A percentile compares a stretch with the other conserved stretches of the same genome.
Evolutionary conservation across 2,329 filamentous ascomycete species (phyloP).

Genomic region (Sarocladiaceae sp.): DNA sequence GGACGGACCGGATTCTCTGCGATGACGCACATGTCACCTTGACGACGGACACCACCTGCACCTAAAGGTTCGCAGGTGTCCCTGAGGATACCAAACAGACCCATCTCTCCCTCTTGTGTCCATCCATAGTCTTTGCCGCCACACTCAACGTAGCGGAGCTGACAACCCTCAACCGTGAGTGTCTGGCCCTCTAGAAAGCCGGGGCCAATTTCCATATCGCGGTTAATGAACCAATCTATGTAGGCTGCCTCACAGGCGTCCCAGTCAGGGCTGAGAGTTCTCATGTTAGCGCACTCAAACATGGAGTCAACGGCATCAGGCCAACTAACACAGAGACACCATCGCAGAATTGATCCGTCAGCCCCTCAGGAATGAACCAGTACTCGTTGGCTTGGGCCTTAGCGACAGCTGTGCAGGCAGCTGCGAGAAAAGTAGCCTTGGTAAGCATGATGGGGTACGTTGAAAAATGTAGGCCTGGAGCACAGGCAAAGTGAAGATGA

Average conservation of each 20-base stretch:
- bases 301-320: background rate
- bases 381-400: background rate
- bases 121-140: background rate
- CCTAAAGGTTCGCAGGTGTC: background rate
- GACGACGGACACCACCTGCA: background rate
- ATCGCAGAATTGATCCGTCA: background rate
- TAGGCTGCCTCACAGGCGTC: background rate
- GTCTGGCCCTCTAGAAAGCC: background rate
- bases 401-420: background rate
- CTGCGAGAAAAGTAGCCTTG: background rate
- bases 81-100: background rate
- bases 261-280: background rate
- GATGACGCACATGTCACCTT: background rate
- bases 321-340: background rate
- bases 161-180: background rate
- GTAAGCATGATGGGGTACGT: background rate
- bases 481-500: background rate
- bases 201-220: background rate
- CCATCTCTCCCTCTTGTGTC: background rate
- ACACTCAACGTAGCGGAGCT: background rate
- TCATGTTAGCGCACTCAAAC: background rate
- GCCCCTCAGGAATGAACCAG: background rate
- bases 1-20: background rate
- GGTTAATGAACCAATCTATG: background rate
- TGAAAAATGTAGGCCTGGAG: background rate